Conservation (phyloP, 768 basidiomycete species). For the Naematelia encephala region DNA sequence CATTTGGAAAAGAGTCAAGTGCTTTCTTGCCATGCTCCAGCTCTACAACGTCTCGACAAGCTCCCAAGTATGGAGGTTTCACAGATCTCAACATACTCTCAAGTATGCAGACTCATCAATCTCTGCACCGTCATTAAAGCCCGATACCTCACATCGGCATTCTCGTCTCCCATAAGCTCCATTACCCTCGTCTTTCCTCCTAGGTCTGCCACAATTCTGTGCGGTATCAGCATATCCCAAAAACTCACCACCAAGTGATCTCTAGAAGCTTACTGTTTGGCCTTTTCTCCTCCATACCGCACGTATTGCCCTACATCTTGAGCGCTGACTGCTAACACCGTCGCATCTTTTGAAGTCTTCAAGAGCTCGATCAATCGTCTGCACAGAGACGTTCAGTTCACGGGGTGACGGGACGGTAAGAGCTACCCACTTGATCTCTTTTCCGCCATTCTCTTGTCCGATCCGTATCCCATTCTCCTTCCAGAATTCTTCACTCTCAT, state of each 20-base stretch:
- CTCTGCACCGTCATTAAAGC: conserved; percentile 86
- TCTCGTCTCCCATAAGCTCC: conserved; percentile 83
- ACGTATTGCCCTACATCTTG: conserved; percentile 94
- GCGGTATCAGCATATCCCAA: conserved; percentile 1
- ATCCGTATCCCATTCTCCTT: conserved; percentile 85
- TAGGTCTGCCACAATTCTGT: conserved; percentile 72
- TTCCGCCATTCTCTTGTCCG: conserved; percentile 73
- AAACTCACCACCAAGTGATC: not conserved
- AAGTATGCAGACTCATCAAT: conserved; percentile 69
- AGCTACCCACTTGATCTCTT: conserved; percentile 70
- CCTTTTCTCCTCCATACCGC: conserved; percentile 75
- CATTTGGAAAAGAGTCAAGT: too few species aligned
- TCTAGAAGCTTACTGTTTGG: conserved; percentile 70
- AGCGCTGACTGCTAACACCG: conserved; percentile 83
- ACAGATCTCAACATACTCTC: too few species aligned
- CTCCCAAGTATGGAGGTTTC: too few species aligned
- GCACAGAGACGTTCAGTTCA: conserved; percentile 5
- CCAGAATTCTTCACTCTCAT: conserved; percentile 97
- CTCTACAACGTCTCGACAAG: not conserved
- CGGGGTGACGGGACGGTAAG: too few species aligned
- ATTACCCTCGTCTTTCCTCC: conserved; percentile 67
- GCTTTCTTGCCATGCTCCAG: not conserved
- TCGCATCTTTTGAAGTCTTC: conserved; percentile 65
- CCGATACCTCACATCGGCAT: conserved; percentile 86
- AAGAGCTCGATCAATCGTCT: conserved; percentile 74